Evolutionary conservation across 192 early-diverging fungal genomes (phyloP).

Genomic region (Umbelopsis sp.): DNA sequence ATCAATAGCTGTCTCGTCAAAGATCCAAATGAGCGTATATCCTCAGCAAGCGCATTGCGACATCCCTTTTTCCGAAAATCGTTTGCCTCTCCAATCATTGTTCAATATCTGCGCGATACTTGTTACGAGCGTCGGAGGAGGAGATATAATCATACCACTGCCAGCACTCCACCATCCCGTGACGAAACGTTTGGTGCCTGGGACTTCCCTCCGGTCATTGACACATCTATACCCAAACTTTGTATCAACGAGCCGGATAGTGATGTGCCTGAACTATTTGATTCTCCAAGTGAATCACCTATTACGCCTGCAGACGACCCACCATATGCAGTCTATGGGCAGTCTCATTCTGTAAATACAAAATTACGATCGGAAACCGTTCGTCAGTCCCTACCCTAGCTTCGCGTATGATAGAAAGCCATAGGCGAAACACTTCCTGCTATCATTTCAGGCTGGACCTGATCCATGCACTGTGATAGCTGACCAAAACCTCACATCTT

Average conservation of each 20-base stretch:
- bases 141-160: not conserved
- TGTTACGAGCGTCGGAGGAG: slow-evolving; percentile 1
- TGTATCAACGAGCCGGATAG: not conserved
- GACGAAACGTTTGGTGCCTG: slow-evolving; percentile 11
- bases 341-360: too few relatives aligned
- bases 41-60: slow-evolving; percentile 8
- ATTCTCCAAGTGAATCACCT: slow-evolving; percentile 23
- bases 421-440: too few relatives aligned
- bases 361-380: too few relatives aligned
- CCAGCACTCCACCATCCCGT: not conserved
- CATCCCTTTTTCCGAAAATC: slow-evolving; percentile 35
- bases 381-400: too few relatives aligned
- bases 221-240: slow-evolving; percentile 9
- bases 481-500: too few relatives aligned
- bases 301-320: slow-evolving; percentile 23
- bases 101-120: slow-evolving; percentile 18
- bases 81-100: not conserved
- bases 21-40: slow-evolving; percentile 10
- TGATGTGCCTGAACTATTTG: not conserved
- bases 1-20: slow-evolving; percentile 26
- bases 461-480: too few relatives aligned
- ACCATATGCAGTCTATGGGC: too few relatives aligned
- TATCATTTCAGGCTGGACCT: too few relatives aligned
- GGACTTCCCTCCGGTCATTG: slow-evolving; percentile 15
- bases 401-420: too few relatives aligned